Evolutionary conservation across 768 basidiomycete species (phyloP), one percentile per base, ranked within the genome.

Genomic region (Cyclocybe aegerita): DNA sequence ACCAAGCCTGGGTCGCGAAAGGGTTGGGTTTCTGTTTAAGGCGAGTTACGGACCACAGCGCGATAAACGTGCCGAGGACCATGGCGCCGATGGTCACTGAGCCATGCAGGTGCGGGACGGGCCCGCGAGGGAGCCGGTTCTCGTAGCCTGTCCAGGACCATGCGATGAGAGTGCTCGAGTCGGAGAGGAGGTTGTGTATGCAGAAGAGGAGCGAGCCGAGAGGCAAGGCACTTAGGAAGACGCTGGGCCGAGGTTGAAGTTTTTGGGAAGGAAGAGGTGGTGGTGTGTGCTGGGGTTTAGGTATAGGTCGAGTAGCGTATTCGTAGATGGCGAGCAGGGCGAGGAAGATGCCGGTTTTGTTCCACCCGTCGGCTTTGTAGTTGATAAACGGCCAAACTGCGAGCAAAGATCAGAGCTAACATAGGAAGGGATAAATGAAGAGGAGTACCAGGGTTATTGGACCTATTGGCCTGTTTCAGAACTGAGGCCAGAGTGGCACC

Each of bases 131-230:
- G 3, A 62, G 61, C 34, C 77, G 69, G 39, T 85, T 71, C 15
- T 82, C 78, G 55, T 86, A 94, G n/a, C 92, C 92, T 0, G 90
- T 88, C 92, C 92, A 95, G 2, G 88, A 86, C 88, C 90, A 93
- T 14, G 89, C 82, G 50, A 93, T 76, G 39, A 93, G 77, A 0
- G 90, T 90, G 56, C 84, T 86, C 1, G 87, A 71, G 50, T 95
- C 92, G 2, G 84, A 78, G 44, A 92, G 70, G 38, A 91, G 74
- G 40, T 81, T 83, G 58, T 93, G 88, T 0, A 92, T 61, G 9
- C 80, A 78, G 69, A 88, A 93, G 8, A 93, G 63, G 29, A 89
- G 69, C 31, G 81, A 77, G 2, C 88, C 89, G 7, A 90, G 70
- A 0, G 86, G 78, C 9, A 88, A 54, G 0, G 85, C 79, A 47